These are phyloP conservation scores for Sclerotinia minor DNA, from an alignment of 2,329 filamentous ascomycete genomes.

Conservation along the genomic window DNA sequence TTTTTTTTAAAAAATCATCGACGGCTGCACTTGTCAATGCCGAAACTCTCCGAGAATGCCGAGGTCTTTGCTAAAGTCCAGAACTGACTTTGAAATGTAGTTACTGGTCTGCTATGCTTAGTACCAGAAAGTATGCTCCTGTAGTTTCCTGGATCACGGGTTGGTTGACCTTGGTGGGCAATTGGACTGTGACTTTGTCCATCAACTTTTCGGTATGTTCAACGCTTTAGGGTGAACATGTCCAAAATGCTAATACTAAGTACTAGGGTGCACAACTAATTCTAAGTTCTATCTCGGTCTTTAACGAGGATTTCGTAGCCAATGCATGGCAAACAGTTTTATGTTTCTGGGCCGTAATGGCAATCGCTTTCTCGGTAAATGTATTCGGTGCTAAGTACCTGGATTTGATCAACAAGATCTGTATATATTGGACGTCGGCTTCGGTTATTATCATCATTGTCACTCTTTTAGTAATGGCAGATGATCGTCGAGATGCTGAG, in stretches of 20 bases:
- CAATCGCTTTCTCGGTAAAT: conserved; percentile 64
- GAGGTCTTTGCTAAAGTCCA: background rate
- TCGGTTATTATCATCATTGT: conserved; percentile 70
- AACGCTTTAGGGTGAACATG: background rate
- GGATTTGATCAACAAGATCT: conserved; percentile 70
- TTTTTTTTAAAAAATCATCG: background rate
- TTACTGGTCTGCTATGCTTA: conserved; percentile 70
- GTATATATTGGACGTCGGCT: conserved; percentile 69
- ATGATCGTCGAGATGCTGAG: conserved; percentile 55
- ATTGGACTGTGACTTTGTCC: conserved; percentile 64
- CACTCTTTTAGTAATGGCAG: conserved; percentile 56
- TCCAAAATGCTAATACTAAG: background rate
- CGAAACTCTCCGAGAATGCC: conserved; percentile 8
- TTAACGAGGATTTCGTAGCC: conserved; percentile 66
- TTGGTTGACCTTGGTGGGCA: conserved; percentile 71
- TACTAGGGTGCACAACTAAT: conserved; percentile 64
- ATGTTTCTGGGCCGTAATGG: conserved; percentile 71
- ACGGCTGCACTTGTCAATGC: background rate
- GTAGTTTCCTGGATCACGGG: conserved; percentile 69
- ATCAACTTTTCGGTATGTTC: conserved; percentile 45
- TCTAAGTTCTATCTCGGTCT: conserved; percentile 66
- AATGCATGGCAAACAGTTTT: conserved; percentile 70
- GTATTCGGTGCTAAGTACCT: conserved; percentile 62
- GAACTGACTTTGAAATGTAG: conserved; percentile 14
- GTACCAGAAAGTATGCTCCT: conserved; percentile 63